Evolutionary conservation across 1,139 yeast species (phyloP).

Genomic region (Ogataea hybrid): DNA sequence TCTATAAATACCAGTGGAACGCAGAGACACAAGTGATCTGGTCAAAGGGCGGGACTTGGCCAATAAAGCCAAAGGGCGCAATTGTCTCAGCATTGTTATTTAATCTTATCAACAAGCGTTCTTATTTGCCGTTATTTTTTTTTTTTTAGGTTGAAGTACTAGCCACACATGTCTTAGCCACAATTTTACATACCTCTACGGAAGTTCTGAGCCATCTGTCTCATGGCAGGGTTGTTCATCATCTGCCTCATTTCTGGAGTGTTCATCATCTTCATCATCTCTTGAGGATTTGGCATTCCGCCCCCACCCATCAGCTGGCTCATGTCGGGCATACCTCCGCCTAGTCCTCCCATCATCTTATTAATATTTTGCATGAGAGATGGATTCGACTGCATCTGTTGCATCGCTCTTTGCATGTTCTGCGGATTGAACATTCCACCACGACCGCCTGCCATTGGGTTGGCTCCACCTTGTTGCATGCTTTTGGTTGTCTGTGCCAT

Average conservation of each 20-base stretch:
- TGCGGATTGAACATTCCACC: constrained; percentile 48
- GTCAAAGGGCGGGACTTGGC: constrained; percentile 3
- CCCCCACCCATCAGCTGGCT: constrained; percentile 30
- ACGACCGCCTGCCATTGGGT: constrained; percentile 30
- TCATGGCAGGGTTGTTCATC: constrained; percentile 40
- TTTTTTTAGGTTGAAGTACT: not conserved
- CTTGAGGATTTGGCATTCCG: constrained; percentile 30
- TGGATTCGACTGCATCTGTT: constrained; percentile 54
- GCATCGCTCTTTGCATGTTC: constrained; percentile 56
- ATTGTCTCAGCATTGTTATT: constrained; percentile 6
- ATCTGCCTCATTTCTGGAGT: constrained; percentile 31
- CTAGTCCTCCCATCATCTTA: constrained; percentile 50
- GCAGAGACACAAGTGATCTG: constrained; percentile 1
- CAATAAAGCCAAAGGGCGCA: constrained; percentile 1
- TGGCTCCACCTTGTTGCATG: constrained; percentile 42
- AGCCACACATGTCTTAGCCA: constrained; percentile 3
- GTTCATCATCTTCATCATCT: constrained; percentile 36
- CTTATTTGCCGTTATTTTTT: constrained; percentile 9
- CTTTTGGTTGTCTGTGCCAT: constrained; percentile 78
- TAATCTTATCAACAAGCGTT: constrained; percentile 10
- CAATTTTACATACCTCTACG: constrained; percentile 24
- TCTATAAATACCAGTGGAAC: not conserved
- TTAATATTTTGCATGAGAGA: constrained; percentile 59
- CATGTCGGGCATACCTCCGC: constrained; percentile 41
- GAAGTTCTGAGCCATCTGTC: constrained; percentile 39